Conservation (phyloP, 208 protist genomes). For the Leishmania major region DNA sequence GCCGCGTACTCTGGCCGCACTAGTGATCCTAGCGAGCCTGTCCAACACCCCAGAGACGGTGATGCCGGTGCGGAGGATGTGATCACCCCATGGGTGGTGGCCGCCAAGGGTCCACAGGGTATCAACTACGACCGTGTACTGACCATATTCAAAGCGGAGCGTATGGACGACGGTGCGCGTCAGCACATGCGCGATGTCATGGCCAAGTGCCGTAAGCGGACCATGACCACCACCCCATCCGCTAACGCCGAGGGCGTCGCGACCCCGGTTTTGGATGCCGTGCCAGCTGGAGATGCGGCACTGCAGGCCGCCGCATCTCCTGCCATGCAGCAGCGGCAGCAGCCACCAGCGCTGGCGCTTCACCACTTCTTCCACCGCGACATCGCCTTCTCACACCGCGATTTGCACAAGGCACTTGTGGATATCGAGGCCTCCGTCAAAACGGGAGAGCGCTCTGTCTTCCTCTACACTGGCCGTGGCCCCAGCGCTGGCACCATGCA, state of each 20-base stretch:
- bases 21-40: background rate
- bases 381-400: constrained; percentile 98
- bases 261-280: background rate
- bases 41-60: background rate
- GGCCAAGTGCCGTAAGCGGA: constrained; percentile 9
- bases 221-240: constrained; percentile 9
- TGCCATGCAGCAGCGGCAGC: background rate
- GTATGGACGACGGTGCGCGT: constrained; percentile 48
- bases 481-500: constrained; percentile 98
- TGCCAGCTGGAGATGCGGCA: background rate
- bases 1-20: background rate
- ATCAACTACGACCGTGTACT: constrained; percentile 88
- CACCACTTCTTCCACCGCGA: constrained; percentile 95
- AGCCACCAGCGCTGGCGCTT: constrained; percentile 19
- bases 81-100: constrained; percentile 82
- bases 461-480: constrained; percentile 99
- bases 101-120: constrained; percentile 69
- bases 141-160: constrained; percentile 76
- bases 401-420: constrained; percentile 94
- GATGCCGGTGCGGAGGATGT: constrained; percentile 37
- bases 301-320: background rate
- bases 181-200: constrained; percentile 39
- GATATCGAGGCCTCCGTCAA: constrained; percentile 69
- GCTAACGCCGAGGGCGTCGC: constrained; percentile 1
- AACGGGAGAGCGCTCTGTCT: constrained; percentile 89